Conservation (phyloP, 1,139 yeast genomes). For the Candida sanyaensis region DNA sequence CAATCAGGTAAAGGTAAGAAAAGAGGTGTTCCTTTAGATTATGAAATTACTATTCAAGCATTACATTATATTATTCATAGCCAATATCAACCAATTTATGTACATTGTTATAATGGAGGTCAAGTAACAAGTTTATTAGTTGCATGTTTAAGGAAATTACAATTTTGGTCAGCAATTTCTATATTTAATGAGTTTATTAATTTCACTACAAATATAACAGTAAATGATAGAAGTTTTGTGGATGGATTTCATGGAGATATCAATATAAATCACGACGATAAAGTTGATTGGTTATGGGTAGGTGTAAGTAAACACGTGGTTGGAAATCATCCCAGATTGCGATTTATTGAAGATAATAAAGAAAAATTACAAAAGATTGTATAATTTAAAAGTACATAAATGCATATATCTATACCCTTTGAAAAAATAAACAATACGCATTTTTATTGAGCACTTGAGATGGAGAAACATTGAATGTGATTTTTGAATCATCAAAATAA, state of each 20-base stretch:
- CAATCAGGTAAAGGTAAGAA: constrained; percentile 74
- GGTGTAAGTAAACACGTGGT: constrained; percentile 65
- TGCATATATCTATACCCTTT: constrained; percentile 27
- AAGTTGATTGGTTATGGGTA: constrained; percentile 75
- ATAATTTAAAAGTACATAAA: neutral
- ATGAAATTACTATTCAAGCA: constrained; percentile 58
- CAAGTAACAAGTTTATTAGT: constrained; percentile 81
- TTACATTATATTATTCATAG: constrained; percentile 61
- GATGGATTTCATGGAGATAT: constrained; percentile 75
- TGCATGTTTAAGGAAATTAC: constrained; percentile 82
- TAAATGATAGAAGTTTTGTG: constrained; percentile 80
- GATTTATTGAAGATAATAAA: constrained; percentile 27
- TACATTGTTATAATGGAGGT: constrained; percentile 90
- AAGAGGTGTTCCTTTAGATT: constrained; percentile 76
- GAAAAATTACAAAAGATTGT: constrained; percentile 3
- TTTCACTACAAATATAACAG: constrained; percentile 76
- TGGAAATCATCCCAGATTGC: constrained; percentile 43
- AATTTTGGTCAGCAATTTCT: constrained; percentile 88
- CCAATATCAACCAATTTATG: constrained; percentile 67
- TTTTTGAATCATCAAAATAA: constrained; percentile 72
- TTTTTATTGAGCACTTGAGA: constrained; percentile 55
- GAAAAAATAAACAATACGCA: constrained; percentile 78
- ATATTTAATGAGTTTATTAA: constrained; percentile 83
- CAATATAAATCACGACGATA: constrained; percentile 46
- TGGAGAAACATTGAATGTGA: constrained; percentile 42